Percentiles rank a stretch among this genome's conserved stretches.
phyloP scores from a whole-genome alignment of 768 basidiomycete genomes.

The Solioccasus polychromus region DNA sequence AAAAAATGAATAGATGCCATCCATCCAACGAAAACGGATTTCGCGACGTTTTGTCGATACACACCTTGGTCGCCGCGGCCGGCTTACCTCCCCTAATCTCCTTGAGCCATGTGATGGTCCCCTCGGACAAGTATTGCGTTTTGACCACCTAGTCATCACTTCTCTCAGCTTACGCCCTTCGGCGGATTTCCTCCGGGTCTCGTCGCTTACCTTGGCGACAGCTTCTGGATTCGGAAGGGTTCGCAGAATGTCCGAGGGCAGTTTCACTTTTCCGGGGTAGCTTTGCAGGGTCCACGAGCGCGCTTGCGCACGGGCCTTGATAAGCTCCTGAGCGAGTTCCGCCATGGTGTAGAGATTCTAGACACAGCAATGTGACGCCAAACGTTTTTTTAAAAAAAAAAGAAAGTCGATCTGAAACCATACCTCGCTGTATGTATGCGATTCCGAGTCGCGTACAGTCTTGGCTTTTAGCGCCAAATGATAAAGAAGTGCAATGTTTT shows the following conservation, averaged over 20 bases:
- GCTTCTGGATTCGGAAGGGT: slow-evolving; percentile 64
- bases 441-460: slow-evolving; percentile 78
- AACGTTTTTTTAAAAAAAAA: too few relatives aligned
- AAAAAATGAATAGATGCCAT: not conserved
- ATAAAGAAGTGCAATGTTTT: slow-evolving; percentile 82
- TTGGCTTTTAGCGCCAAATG: slow-evolving; percentile 81
- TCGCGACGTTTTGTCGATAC: slow-evolving; percentile 1
- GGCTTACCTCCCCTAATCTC: slow-evolving; percentile 44
- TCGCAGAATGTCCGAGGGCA: slow-evolving; percentile 82
- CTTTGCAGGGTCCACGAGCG: slow-evolving; percentile 75
- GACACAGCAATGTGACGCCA: not conserved
- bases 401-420: not conserved
- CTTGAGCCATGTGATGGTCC: slow-evolving; percentile 54
- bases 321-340: slow-evolving; percentile 86
- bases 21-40: slow-evolving; percentile 4
- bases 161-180: not conserved
- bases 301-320: slow-evolving; percentile 59
- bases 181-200: not conserved
- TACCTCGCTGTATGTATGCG: slow-evolving; percentile 69
- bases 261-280: slow-evolving; percentile 75
- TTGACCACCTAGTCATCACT: slow-evolving; percentile 63
- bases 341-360: slow-evolving; percentile 87
- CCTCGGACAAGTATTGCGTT: slow-evolving; percentile 64
- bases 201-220: slow-evolving; percentile 52
- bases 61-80: slow-evolving; percentile 27